Evolutionary conservation across 768 basidiomycete genomes (phyloP).

Genomic region (Agaricus blazei): DNA sequence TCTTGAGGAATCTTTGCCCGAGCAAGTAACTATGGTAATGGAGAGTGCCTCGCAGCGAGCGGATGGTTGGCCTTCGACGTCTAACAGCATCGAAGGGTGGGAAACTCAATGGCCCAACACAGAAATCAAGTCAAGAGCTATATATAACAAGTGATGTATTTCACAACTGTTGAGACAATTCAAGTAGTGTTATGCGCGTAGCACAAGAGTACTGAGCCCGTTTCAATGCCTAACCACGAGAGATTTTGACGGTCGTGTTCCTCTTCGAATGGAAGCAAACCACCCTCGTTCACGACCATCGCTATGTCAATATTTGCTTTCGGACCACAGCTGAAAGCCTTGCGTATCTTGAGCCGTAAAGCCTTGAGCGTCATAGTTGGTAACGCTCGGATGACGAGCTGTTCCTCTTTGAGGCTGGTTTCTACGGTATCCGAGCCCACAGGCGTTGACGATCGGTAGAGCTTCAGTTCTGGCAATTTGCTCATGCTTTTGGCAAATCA

Average conservation of each 20-base stretch:
- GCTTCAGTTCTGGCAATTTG: slow-evolving; percentile 15
- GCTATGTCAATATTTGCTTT: slow-evolving; percentile 41
- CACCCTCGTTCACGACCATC: slow-evolving; percentile 48
- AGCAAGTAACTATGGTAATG: slow-evolving; percentile 13
- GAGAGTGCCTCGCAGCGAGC: slow-evolving; percentile 1
- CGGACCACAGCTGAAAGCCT: slow-evolving; percentile 32
- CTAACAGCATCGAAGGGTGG: background rate
- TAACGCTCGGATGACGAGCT: slow-evolving; percentile 45
- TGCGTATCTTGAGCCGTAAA: slow-evolving; percentile 63
- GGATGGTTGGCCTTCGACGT: background rate
- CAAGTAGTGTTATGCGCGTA: slow-evolving; percentile 12
- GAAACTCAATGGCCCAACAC: background rate
- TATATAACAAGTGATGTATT: background rate
- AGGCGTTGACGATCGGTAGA: slow-evolving; percentile 14
- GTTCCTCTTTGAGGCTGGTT: slow-evolving; percentile 15
- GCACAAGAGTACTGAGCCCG: slow-evolving; percentile 38
- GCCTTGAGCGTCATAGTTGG: slow-evolving; percentile 63
- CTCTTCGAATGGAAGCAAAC: slow-evolving; percentile 39
- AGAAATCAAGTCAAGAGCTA: background rate
- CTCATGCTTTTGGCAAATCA: background rate
- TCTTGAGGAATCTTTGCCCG: slow-evolving; percentile 22
- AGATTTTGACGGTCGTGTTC: slow-evolving; percentile 49
- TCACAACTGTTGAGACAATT: slow-evolving; percentile 4
- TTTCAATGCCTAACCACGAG: slow-evolving; percentile 71
- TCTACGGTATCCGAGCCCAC: background rate